phyloP scores from a whole-genome alignment of 2,329 filamentous ascomycete genomes.

The Orbilia brochopaga region DNA sequence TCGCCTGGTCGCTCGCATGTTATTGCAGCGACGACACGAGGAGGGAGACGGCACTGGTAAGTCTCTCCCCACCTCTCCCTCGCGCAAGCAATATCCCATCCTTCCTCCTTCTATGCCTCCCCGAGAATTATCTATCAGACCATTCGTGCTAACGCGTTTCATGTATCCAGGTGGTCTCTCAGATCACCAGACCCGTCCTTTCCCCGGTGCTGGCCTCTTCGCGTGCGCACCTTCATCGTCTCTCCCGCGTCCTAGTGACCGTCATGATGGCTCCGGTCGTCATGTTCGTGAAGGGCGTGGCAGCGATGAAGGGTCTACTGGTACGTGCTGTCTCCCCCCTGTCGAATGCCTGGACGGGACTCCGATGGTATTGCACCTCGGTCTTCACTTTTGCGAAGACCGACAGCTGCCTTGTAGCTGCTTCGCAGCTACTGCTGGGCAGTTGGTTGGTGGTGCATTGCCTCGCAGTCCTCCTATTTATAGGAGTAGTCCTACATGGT shows the following conservation, averaged over 20 bases:
- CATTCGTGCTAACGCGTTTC: too few relatives aligned
- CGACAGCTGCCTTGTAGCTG: background rate
- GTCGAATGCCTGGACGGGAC: background rate
- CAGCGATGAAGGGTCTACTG: background rate
- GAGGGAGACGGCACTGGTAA: slow-evolving; percentile 26
- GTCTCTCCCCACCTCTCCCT: too few relatives aligned
- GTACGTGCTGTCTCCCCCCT: background rate
- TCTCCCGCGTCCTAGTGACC: background rate
- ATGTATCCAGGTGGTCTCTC: slow-evolving; percentile 21
- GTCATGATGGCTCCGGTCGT: background rate
- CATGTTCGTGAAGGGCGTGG: background rate
- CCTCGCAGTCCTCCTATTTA: background rate
- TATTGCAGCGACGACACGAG: slow-evolving; percentile 20
- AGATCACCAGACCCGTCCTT: background rate
- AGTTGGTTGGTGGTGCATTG: slow-evolving; percentile 2
- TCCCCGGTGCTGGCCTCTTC: background rate
- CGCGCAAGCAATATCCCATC: too few relatives aligned
- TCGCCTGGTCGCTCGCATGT: slow-evolving; percentile 38
- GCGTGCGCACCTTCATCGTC: background rate
- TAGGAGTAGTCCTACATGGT: slow-evolving; percentile 21
- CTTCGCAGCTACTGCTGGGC: background rate
- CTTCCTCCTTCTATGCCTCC: too few relatives aligned
- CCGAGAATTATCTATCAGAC: too few relatives aligned
- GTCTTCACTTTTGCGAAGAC: background rate
- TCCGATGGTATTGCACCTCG: background rate